Conservation (phyloP, 306 rosid genomes). For the Cicer bijugum region DNA sequence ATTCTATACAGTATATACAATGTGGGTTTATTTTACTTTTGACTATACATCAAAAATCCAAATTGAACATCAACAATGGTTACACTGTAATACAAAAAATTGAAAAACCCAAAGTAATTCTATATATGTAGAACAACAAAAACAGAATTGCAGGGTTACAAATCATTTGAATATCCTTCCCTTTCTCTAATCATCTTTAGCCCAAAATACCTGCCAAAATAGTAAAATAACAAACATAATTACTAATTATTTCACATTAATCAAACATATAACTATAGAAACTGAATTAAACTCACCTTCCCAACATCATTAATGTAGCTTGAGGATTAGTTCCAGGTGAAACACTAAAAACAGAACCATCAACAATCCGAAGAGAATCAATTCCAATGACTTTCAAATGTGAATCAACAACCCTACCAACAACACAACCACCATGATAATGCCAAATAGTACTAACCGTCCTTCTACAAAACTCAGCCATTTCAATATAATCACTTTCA, state of each 20-base stretch:
- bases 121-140: not conserved
- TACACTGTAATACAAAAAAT: not conserved
- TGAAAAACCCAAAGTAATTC: not conserved
- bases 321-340: conserved; percentile 97
- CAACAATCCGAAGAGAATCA: conserved; percentile 69
- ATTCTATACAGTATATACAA: not conserved
- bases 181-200: conserved; percentile 55
- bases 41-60: conserved; percentile 9
- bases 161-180: conserved; percentile 26
- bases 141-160: conserved; percentile 17
- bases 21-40: not conserved
- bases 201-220: conserved; percentile 63
- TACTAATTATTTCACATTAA: conserved; percentile 21
- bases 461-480: conserved; percentile 79
- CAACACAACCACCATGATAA: conserved; percentile 88
- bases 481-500: conserved; percentile 38
- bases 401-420: conserved; percentile 79
- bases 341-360: conserved; percentile 74
- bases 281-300: conserved; percentile 40
- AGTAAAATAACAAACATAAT: conserved; percentile 1
- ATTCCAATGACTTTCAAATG: conserved; percentile 61
- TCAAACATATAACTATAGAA: not conserved
- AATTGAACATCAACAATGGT: conserved; percentile 7
- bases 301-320: conserved; percentile 90
- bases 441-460: conserved; percentile 95